Percentiles rank a stretch among this genome's conserved stretches.
These are phyloP conservation scores for Zangia roseola DNA, from an alignment of 768 basidiomycete genomes.

Conservation along the genomic window DNA sequence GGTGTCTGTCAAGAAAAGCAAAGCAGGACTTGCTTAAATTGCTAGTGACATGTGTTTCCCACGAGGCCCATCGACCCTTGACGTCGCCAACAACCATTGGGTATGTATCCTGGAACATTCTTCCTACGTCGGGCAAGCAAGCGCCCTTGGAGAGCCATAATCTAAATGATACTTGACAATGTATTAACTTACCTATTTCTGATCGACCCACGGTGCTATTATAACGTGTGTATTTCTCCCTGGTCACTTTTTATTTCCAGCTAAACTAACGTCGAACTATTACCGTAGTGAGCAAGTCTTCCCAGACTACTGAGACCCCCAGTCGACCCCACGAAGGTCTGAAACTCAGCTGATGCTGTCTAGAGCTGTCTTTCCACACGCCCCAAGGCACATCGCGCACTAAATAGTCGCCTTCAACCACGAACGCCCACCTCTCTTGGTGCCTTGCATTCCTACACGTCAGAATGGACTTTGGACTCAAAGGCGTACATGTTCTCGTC, in stretches of 20 bases:
- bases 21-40: not conserved
- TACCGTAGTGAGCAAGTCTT: conserved; percentile 6
- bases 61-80: conserved; percentile 3
- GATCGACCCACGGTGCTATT: no score
- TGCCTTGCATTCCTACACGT: not conserved
- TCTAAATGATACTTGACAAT: no score
- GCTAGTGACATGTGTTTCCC: conserved; percentile 4
- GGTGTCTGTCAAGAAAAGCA: not conserved
- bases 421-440: not conserved
- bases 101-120: no score
- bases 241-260: conserved; percentile 1
- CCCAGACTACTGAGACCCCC: conserved; percentile 15
- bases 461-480: conserved; percentile 55
- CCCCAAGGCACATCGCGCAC: not conserved
- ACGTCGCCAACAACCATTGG: no score
- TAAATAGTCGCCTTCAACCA: not conserved
- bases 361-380: conserved; percentile 10
- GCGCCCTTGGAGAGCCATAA: no score
- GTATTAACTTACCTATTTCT: no score
- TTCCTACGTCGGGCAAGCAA: no score
- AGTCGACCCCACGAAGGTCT: not conserved
- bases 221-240: not conserved
- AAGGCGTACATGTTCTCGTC: conserved; percentile 63
- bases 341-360: conserved; percentile 4
- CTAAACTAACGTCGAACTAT: not conserved